phyloP scores from a whole-genome alignment of 495 filamentous ascomycete species.

The Trichoderma asperelloides region DNA sequence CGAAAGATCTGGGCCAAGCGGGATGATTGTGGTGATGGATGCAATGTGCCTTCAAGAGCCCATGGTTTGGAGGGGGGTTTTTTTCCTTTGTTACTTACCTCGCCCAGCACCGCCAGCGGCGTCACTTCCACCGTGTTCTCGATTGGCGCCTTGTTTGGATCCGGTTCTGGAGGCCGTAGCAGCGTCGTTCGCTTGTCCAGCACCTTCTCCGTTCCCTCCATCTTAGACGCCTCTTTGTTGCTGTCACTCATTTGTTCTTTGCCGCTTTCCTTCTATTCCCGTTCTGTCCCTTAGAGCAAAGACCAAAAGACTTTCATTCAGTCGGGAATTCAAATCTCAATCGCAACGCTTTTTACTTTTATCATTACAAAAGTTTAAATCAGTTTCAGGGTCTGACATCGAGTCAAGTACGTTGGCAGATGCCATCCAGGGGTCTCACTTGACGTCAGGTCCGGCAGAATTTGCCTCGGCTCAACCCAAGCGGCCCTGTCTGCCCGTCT shows the following conservation, averaged over 20 bases:
- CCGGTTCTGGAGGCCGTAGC: slow-evolving; percentile 61
- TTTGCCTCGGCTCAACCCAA: not conserved
- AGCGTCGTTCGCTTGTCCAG: slow-evolving; percentile 46
- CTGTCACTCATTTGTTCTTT: not conserved
- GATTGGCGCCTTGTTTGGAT: slow-evolving; percentile 66
- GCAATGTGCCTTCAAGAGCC: not conserved
- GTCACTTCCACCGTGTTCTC: slow-evolving; percentile 86
- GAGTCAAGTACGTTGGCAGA: not conserved
- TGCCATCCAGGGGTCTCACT: not conserved
- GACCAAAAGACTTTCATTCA: not conserved
- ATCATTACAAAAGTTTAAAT: not conserved
- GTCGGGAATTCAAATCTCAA: not conserved
- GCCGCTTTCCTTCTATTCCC: not conserved
- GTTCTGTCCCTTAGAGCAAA: not conserved
- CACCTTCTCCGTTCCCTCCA: not conserved
- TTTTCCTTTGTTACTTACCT: slow-evolving; percentile 46
- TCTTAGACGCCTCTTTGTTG: not conserved
- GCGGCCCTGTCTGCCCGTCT: not conserved
- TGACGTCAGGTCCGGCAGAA: not conserved
- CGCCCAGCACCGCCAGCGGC: slow-evolving; percentile 67
- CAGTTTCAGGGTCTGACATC: not conserved
- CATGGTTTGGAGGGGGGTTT: too few species aligned
- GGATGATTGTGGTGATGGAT: slow-evolving; percentile 13
- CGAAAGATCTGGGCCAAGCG: too few species aligned
- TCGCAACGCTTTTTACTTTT: not conserved